Base-by-base conservation (phyloP, 179 eudicot species). In the Pouteria campechiana region DNA sequence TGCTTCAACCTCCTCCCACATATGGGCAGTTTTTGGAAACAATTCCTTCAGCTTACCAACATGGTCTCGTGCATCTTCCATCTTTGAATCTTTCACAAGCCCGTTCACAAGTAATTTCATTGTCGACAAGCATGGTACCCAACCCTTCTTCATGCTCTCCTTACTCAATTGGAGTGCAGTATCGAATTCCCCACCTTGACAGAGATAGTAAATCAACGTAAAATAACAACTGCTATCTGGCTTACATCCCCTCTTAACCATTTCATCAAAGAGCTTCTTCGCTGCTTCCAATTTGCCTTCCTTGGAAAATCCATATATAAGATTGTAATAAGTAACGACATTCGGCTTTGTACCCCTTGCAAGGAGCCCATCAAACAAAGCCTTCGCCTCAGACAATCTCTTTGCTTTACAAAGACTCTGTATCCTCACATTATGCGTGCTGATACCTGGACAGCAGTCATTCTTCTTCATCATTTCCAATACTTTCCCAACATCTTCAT, bases 81-180 rank as follows among this genome's bases (percentile, higher is more conserved):
- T 62, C 53, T 69, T 82, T 0, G 78, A 73, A 55, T 69, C 48
- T 45, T 76, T 73, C 4, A 61, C 76, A 16, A 90, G 64, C 27
- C 96, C 94, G 21, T 75, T 58, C 17, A 87, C 92, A 49, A 90
- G 87, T 14, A 55, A 52, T 61, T 67, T 86, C 92, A 82, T 90
- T 29, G 78, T 73, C 0, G 78, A 21, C 19, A 79, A 61, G 65
- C 71, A 61, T 0, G 96, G 98, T 42, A 82, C 44, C 92, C 96
- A 76, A 32, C 55, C 65, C 65, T 77, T 79, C 37, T 38, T 47
- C 60, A 90, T 64, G 54, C 87, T 46, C 51, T 79, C 70, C 63
- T 77, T 82, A 31, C 57, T 65, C 17, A 79, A 1, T 41, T 49
- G 20, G 59, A 87, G 65, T 0, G 96, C 82, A 0, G 69, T 45